Evolutionary conservation across 768 basidiomycete genomes (phyloP).

Genomic region (Tubosaeta brunneosetosa): DNA sequence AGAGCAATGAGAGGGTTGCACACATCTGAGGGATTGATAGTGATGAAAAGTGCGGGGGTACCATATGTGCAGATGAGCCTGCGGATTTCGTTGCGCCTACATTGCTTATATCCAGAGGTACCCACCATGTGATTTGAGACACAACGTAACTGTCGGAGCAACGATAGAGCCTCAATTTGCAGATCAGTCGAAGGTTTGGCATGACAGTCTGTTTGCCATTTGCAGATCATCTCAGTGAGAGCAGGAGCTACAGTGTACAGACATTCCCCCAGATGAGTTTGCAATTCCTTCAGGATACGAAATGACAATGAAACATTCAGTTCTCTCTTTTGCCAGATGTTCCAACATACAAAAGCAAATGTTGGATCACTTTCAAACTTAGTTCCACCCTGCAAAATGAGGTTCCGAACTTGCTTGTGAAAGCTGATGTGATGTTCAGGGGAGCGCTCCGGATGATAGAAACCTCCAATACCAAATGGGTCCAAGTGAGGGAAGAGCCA

Average conservation of each 20-base stretch:
- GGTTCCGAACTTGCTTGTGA: no score
- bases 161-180: neutral
- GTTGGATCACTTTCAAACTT: no score
- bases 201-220: neutral
- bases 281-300: neutral
- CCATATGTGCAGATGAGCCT: neutral
- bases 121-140: neutral
- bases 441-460: no score
- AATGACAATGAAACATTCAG: neutral
- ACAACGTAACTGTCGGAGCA: neutral
- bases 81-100: neutral
- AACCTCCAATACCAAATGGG: no score
- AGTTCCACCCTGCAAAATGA: no score
- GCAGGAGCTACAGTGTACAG: neutral
- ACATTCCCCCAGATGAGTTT: neutral
- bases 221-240: neutral
- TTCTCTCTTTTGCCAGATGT: neutral
- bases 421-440: no score
- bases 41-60: neutral
- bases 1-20: neutral
- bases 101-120: neutral
- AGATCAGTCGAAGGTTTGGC: neutral
- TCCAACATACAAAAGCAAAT: neutral
- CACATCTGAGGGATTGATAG: neutral
- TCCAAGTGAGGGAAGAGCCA: no score